Conservation (phyloP, 768 basidiomycete genomes). For the Amanita molliuscula region DNA sequence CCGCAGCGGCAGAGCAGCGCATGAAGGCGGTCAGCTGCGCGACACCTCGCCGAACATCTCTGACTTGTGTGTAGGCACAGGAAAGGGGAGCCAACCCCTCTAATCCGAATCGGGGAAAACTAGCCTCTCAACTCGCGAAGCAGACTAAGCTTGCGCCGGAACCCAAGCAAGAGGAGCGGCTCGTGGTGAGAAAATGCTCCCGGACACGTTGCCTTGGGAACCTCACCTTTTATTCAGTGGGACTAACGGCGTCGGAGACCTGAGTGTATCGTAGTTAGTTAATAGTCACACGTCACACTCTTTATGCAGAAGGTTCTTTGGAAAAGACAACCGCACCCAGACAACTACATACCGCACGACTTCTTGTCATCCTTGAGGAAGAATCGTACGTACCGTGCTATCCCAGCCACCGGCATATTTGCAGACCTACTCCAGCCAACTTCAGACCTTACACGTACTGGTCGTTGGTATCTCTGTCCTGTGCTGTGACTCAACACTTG, state of each 20-base stretch:
- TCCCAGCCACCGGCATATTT: background rate
- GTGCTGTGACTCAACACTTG: conserved; percentile 77
- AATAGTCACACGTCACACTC: background rate
- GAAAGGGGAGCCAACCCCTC: conserved; percentile 30
- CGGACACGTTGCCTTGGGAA: background rate
- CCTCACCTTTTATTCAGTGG: conserved; percentile 20
- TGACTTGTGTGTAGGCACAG: conserved; percentile 25
- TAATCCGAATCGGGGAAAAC: conserved; percentile 38
- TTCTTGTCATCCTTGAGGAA: conserved; percentile 73
- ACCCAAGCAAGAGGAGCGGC: conserved; percentile 22
- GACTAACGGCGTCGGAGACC: conserved; percentile 15
- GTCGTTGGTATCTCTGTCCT: conserved; percentile 59
- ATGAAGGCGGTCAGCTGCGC: conserved; percentile 38
- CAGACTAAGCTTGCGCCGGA: conserved; percentile 26
- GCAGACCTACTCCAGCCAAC: conserved; percentile 43
- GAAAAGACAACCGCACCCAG: conserved; percentile 65
- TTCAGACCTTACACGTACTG: conserved; percentile 72
- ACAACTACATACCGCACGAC: conserved; percentile 74
- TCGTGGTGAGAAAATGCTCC: conserved; percentile 27
- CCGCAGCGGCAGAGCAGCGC: conserved; percentile 54
- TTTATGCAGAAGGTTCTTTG: conserved; percentile 44
- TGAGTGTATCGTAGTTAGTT: background rate
- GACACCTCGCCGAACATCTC: background rate
- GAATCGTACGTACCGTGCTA: conserved; percentile 49
- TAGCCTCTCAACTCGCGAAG: conserved; percentile 31